These are phyloP conservation scores for Tylopilus sp. DNA, from an alignment of 768 basidiomycete species.

Conservation along the genomic window DNA sequence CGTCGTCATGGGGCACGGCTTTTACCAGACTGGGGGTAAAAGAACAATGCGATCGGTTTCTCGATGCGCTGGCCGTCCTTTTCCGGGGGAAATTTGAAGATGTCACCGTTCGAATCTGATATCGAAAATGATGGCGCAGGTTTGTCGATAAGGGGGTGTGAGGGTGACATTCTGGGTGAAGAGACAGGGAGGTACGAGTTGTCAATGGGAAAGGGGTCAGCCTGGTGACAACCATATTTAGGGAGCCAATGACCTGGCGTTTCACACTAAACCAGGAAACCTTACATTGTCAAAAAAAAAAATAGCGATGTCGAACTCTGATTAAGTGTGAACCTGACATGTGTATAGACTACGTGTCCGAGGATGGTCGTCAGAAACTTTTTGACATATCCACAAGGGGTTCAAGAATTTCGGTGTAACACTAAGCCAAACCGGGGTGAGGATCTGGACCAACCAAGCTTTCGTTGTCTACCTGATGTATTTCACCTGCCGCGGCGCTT, in stretches of 20 bases:
- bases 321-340: neutral
- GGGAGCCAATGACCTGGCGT: neutral
- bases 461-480: neutral
- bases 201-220: neutral
- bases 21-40: constrained; percentile 69
- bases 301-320: neutral
- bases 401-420: neutral
- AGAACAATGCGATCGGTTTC: constrained; percentile 69
- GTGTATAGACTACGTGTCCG: neutral
- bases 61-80: constrained; percentile 34
- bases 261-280: neutral
- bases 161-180: constrained; percentile 37
- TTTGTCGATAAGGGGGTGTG: constrained; percentile 54
- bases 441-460: neutral
- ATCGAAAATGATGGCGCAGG: constrained; percentile 65
- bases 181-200: neutral
- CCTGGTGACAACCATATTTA: neutral
- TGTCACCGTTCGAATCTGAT: constrained; percentile 57
- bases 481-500: neutral
- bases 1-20: constrained; percentile 13
- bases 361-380: neutral
- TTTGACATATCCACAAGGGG: no score
- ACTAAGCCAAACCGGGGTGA: neutral
- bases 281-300: neutral
- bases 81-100: constrained; percentile 58